Conservation (phyloP, 2,329 filamentous ascomycete species). For the Aureobasidium musti region DNA sequence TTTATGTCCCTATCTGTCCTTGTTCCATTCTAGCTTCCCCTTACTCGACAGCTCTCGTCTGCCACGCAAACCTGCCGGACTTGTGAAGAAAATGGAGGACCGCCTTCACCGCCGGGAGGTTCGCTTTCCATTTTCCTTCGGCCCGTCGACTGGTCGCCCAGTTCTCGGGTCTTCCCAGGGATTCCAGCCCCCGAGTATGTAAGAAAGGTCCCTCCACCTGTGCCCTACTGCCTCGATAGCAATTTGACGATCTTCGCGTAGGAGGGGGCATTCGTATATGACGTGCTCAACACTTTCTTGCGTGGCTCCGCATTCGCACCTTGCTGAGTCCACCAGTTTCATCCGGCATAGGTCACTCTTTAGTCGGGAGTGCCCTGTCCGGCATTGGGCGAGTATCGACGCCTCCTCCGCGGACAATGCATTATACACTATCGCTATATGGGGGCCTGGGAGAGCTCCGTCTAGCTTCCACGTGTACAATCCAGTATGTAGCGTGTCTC, state of each 20-base stretch:
- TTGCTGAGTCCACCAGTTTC: not conserved
- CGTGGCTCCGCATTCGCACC: not conserved
- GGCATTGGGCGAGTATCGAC: not conserved
- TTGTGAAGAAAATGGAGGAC: slow-evolving; percentile 5
- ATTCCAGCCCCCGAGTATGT: slow-evolving; percentile 8
- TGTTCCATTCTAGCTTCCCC: slow-evolving; percentile 21
- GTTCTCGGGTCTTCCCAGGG: slow-evolving; percentile 8
- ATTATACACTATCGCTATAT: not conserved
- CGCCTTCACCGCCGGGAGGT: not conserved
- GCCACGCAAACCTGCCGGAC: not conserved
- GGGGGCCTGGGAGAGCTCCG: not conserved
- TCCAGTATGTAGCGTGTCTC: not conserved
- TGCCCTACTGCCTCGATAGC: not conserved
- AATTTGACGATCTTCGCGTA: not conserved
- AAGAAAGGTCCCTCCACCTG: slow-evolving; percentile 16
- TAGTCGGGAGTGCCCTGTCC: not conserved
- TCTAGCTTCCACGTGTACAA: not conserved
- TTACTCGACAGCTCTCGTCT: not conserved
- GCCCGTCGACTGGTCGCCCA: slow-evolving; percentile 8
- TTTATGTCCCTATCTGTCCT: not conserved
- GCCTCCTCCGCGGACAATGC: not conserved
- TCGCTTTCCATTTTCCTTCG: slow-evolving; percentile 4
- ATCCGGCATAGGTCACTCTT: not conserved
- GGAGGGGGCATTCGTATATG: not conserved
- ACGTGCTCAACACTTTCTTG: not conserved